These are phyloP conservation scores for Delonix regia DNA, from an alignment of 306 rosid genomes.

Conservation along the genomic window DNA sequence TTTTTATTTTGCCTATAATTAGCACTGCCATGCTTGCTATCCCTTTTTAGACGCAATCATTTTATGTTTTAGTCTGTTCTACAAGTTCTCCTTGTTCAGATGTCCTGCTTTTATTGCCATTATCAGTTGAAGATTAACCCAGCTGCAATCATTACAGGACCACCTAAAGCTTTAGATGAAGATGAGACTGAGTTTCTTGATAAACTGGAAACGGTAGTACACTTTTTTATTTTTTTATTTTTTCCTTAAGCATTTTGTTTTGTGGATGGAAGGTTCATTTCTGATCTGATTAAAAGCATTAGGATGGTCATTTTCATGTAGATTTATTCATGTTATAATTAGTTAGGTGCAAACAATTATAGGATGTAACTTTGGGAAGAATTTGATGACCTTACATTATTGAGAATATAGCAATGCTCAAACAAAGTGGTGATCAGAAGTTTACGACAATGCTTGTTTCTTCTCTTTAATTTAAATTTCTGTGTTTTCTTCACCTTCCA, in stretches of 20 bases:
- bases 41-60: slow-evolving; percentile 2
- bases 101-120: slow-evolving; percentile 19
- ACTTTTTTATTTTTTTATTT: slow-evolving; percentile 20
- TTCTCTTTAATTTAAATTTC: slow-evolving; percentile 14
- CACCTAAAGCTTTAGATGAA: slow-evolving; percentile 95
- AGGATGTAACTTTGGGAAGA: slow-evolving; percentile 21
- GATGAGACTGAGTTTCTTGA: slow-evolving; percentile 97
- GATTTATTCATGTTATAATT: not conserved
- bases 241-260: slow-evolving; percentile 13
- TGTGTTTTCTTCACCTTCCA: slow-evolving; percentile 35
- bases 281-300: not conserved
- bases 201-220: slow-evolving; percentile 60
- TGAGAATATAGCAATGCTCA: slow-evolving; percentile 24
- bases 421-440: slow-evolving; percentile 13
- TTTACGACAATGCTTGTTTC: slow-evolving; percentile 21
- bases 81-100: not conserved
- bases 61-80: slow-evolving; percentile 25
- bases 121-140: slow-evolving; percentile 13
- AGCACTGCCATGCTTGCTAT: slow-evolving; percentile 3
- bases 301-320: not conserved
- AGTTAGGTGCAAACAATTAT: not conserved
- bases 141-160: slow-evolving; percentile 57
- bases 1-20: not conserved
- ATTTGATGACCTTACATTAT: not conserved
- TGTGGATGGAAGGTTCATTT: slow-evolving; percentile 3